These are phyloP conservation scores for Colletotrichum caudatum DNA, from an alignment of 2,329 filamentous ascomycete genomes.

Conservation along the genomic window DNA sequence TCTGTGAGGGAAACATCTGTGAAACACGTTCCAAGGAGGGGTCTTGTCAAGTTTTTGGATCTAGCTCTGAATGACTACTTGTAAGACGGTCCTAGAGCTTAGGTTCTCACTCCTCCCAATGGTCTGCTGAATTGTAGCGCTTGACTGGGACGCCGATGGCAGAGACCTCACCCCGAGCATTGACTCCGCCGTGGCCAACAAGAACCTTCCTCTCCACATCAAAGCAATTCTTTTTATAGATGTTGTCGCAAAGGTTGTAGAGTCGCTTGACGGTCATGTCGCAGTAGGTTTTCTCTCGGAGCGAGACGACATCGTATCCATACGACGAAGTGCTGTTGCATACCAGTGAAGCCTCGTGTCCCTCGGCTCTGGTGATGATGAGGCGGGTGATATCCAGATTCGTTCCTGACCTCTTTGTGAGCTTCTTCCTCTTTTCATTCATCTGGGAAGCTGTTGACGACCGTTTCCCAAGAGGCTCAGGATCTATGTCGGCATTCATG, in stretches of 20 bases:
- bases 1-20: neutral
- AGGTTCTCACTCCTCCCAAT: slow-evolving; percentile 1
- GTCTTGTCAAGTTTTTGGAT: too few relatives aligned
- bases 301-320: slow-evolving; percentile 50
- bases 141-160: neutral
- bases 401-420: slow-evolving; percentile 3
- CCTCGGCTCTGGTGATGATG: slow-evolving; percentile 43
- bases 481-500: slow-evolving; percentile 20
- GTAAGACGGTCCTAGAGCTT: too few relatives aligned
- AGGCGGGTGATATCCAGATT: slow-evolving; percentile 38
- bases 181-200: slow-evolving; percentile 10
- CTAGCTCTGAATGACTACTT: too few relatives aligned
- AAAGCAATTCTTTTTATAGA: neutral
- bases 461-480: neutral
- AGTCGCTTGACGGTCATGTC: slow-evolving; percentile 48
- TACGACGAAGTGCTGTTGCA: slow-evolving; percentile 47
- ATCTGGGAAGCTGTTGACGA: neutral
- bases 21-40: neutral
- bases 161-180: slow-evolving; percentile 7
- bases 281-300: slow-evolving; percentile 48
- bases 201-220: slow-evolving; percentile 15
- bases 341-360: slow-evolving; percentile 49
- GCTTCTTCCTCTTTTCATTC: neutral
- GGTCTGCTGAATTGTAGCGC: neutral
- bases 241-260: slow-evolving; percentile 46